phyloP scores from a whole-genome alignment of 1,284 basidiomycete genomes.

The Ceratobasidium sp. region DNA sequence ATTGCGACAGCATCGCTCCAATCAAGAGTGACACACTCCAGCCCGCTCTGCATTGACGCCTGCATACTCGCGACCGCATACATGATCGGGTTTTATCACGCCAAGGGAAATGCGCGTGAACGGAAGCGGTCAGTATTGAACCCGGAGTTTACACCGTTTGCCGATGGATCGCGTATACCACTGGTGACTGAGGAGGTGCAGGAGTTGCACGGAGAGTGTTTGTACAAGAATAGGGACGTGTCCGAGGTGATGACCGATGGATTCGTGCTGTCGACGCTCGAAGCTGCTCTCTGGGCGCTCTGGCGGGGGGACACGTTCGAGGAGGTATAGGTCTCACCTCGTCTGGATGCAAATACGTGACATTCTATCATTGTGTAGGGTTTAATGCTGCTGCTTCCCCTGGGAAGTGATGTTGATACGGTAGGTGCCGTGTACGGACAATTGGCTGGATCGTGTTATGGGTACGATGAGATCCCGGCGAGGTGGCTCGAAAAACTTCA shows the following conservation, averaged over 20 bases:
- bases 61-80: conserved; percentile 46
- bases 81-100: conserved; percentile 47
- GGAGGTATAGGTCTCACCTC: conserved; percentile 39
- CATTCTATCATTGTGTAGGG: conserved; percentile 36
- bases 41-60: conserved; percentile 43
- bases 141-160: conserved; percentile 35
- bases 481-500: conserved; percentile 45
- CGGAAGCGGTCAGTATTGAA: conserved; percentile 46
- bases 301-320: conserved; percentile 46
- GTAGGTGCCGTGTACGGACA: conserved; percentile 47
- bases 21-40: conserved; percentile 44
- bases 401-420: conserved; percentile 49
- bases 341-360: background rate
- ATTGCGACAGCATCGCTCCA: conserved; percentile 39
- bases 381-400: conserved; percentile 41
- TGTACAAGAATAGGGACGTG: conserved; percentile 38
- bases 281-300: conserved; percentile 48
- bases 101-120: conserved; percentile 37
- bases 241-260: conserved; percentile 45
- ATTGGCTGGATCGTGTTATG: conserved; percentile 46
- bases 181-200: conserved; percentile 10
- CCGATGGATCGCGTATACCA: conserved; percentile 35
- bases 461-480: conserved; percentile 43
- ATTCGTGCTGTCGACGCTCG: conserved; percentile 47
- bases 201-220: conserved; percentile 6